phyloP scores from a whole-genome alignment of 768 basidiomycete species.

The Lepiota subincarnata region DNA sequence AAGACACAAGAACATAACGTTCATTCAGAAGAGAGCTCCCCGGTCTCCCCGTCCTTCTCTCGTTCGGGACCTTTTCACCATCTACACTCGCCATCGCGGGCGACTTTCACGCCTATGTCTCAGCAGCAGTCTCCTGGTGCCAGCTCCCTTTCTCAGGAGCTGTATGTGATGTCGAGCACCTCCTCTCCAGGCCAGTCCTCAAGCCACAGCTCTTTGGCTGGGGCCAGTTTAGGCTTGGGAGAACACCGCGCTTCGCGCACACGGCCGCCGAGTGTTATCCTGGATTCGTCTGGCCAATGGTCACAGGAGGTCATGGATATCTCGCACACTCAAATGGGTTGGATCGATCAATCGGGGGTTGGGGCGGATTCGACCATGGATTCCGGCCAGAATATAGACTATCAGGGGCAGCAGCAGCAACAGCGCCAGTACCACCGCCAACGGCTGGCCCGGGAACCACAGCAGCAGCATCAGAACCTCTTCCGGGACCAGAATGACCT shows the following conservation, averaged over 20 bases:
- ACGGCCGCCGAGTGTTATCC: conserved; percentile 26
- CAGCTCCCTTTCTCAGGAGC: conserved; percentile 1
- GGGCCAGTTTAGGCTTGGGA: conserved; percentile 12
- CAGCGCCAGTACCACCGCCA: not conserved
- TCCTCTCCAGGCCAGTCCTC: conserved; percentile 5
- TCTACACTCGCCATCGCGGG: not conserved
- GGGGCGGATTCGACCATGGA: not conserved
- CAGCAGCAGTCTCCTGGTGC: not conserved
- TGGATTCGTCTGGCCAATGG: conserved; percentile 29
- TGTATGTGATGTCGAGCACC: not conserved
- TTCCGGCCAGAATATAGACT: not conserved
- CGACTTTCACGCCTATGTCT: conserved; percentile 4
- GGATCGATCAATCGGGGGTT: not conserved
- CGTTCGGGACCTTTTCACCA: not conserved
- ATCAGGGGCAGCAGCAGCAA: not conserved
- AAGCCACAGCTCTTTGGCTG: conserved; percentile 17
- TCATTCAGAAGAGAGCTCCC: not conserved
- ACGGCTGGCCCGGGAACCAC: not conserved
- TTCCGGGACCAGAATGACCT: conserved; percentile 1
- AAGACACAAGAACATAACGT: not conserved
- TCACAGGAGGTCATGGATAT: not conserved
- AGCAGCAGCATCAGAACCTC: not conserved
- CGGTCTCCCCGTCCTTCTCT: not conserved
- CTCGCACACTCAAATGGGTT: not conserved
- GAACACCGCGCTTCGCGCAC: conserved; percentile 22